phyloP scores from a whole-genome alignment of 225 moss, liverwort and hornwort genomes.

The Climacium dendroides region DNA sequence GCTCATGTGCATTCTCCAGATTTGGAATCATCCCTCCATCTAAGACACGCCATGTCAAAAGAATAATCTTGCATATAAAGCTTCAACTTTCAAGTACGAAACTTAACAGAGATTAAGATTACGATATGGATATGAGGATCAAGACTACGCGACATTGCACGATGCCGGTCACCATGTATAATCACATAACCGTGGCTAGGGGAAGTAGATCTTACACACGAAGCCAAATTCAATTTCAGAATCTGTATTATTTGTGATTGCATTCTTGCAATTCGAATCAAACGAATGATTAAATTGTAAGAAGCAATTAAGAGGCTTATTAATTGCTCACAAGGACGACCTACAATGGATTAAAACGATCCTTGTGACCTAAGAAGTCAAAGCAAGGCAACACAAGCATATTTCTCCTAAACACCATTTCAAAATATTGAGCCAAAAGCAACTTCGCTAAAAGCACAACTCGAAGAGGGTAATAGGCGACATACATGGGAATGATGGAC shows the following conservation, averaged over 20 bases:
- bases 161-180: background rate
- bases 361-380: background rate
- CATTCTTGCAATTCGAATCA: background rate
- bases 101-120: background rate
- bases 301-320: background rate
- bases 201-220: background rate
- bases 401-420: background rate
- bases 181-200: background rate
- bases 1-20: conserved; percentile 17
- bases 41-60: conserved; percentile 1
- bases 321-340: background rate
- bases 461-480: background rate
- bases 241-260: background rate
- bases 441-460: background rate
- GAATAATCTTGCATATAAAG: background rate
- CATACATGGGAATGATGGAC: conserved; percentile 75
- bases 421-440: background rate
- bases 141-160: background rate
- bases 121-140: background rate
- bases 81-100: background rate
- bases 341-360: background rate
- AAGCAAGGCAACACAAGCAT: background rate
- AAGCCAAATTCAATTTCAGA: background rate
- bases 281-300: background rate
- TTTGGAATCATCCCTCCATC: conserved; percentile 26